A percentile compares a stretch with the other conserved stretches of the same genome.
phyloP scores from a whole-genome alignment of 441 rosid genomes.

The Dalechampia spathulata region DNA sequence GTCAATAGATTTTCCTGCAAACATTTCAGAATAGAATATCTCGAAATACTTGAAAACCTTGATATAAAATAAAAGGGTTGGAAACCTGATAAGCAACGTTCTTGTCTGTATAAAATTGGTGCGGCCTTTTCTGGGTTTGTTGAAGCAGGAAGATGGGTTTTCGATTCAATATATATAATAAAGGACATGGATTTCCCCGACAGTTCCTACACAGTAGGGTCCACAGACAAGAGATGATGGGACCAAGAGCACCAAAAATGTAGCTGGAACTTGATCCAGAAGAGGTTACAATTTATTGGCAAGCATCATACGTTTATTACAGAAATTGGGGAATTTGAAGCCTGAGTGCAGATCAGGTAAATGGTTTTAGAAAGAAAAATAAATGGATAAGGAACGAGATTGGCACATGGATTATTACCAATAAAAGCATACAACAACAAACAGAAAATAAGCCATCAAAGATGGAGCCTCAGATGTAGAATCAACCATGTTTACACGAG shows the following conservation, averaged over 20 bases:
- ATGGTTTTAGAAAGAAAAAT: conserved; percentile 39
- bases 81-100: conserved; percentile 62
- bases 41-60: conserved; percentile 43
- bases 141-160: conserved; percentile 52
- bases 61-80: conserved; percentile 40
- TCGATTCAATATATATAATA: conserved; percentile 38
- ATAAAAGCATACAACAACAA: conserved; percentile 14
- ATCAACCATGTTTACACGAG: conserved; percentile 16
- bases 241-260: conserved; percentile 56
- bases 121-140: conserved; percentile 75
- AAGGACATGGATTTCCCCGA: conserved; percentile 37
- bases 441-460: conserved; percentile 2
- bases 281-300: conserved; percentile 44
- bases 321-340: conserved; percentile 54
- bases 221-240: conserved; percentile 45
- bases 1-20: conserved; percentile 52
- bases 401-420: conserved; percentile 31
- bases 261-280: conserved; percentile 50
- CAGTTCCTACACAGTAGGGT: conserved; percentile 60
- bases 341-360: conserved; percentile 44
- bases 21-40: conserved; percentile 60
- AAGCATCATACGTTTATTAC: conserved; percentile 60
- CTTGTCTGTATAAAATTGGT: conserved; percentile 52
- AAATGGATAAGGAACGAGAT: conserved; percentile 39
- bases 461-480: neutral